phyloP scores from a whole-genome alignment of 1,284 basidiomycete genomes.

The Meira miltonrushii region DNA sequence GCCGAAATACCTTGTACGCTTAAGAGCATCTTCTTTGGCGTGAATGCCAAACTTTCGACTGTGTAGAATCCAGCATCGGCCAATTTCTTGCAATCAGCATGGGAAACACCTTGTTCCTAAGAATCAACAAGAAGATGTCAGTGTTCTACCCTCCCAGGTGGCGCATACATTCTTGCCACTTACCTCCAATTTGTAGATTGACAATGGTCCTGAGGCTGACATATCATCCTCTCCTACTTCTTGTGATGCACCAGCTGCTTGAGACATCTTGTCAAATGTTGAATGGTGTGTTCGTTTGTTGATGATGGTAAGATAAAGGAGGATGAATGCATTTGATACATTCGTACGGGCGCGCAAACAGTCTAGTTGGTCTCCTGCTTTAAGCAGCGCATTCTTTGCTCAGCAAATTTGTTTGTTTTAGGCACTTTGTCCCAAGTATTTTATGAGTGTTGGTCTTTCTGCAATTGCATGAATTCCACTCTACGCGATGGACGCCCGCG shows the following conservation, averaged over 20 bases:
- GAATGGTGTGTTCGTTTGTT: neutral
- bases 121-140: neutral
- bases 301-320: neutral
- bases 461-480: too few relatives aligned
- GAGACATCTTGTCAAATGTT: neutral
- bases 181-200: neutral
- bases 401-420: too few relatives aligned
- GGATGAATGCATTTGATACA: neutral
- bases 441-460: too few relatives aligned
- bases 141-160: neutral
- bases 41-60: slow-evolving; percentile 92
- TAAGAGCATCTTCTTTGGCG: slow-evolving; percentile 86
- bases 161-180: neutral
- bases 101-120: slow-evolving; percentile 77
- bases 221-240: neutral
- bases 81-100: slow-evolving; percentile 92
- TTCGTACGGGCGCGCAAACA: too few relatives aligned
- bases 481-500: too few relatives aligned
- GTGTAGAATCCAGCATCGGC: slow-evolving; percentile 88
- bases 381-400: too few relatives aligned
- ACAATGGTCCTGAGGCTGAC: neutral
- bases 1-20: slow-evolving; percentile 97
- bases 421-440: too few relatives aligned
- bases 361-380: too few relatives aligned
- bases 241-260: neutral